Conservation (phyloP, 805 yeast genomes). For the Lipomyces anomalus region DNA sequence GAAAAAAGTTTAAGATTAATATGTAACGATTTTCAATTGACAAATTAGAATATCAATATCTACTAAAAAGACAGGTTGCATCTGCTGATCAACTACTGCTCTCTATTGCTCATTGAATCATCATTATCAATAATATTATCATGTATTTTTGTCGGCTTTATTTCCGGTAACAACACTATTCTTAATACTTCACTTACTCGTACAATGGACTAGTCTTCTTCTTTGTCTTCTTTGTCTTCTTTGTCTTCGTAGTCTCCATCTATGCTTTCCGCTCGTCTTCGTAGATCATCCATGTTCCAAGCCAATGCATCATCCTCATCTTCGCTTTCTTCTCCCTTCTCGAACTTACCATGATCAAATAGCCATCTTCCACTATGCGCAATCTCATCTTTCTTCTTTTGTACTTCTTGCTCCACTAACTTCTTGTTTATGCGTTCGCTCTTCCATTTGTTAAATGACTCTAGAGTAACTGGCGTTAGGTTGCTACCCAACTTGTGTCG, state of each 20-base stretch:
- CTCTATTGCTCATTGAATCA: no score
- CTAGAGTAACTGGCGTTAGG: conserved; percentile 77
- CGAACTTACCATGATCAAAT: conserved; percentile 37
- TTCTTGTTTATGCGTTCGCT: conserved; percentile 55
- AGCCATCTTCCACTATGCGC: conserved; percentile 28
- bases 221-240: conserved; percentile 5
- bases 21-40: no score
- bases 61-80: no score
- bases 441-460: conserved; percentile 81
- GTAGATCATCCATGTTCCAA: conserved; percentile 36
- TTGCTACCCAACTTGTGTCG: conserved; percentile 73
- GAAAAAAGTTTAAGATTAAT: no score
- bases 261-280: conserved; percentile 32
- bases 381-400: conserved; percentile 39
- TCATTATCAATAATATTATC: no score
- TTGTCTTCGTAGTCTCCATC: conserved; percentile 14
- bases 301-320: conserved; percentile 31
- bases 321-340: conserved; percentile 25
- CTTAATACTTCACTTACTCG: no score
- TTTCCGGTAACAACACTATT: no score
- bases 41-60: no score
- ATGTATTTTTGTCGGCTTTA: no score
- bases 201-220: conserved; percentile 3
- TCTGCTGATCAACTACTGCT: no score
- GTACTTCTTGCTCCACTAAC: conserved; percentile 38